Percentiles rank a stretch among this genome's conserved stretches.
Evolutionary conservation across 805 yeast species (phyloP).

Genomic region (Wickerhamomyces alni): DNA sequence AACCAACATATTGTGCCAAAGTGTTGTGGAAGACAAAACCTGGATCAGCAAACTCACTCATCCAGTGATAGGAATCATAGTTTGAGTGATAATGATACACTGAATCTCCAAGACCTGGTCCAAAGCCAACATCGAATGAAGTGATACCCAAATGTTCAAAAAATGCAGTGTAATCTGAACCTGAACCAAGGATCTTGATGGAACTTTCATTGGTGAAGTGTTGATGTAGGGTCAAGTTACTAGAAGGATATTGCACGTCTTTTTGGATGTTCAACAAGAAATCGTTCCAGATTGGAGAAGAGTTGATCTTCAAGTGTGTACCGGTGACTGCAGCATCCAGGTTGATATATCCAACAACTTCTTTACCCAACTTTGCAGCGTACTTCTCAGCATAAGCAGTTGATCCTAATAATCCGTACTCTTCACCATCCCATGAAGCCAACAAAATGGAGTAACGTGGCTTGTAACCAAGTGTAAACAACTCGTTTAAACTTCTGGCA

Average conservation of each 20-base stretch:
- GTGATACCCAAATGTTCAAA: slow-evolving; percentile 56
- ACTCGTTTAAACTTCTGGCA: slow-evolving; percentile 50
- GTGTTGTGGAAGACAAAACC: slow-evolving; percentile 54
- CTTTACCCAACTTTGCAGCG: slow-evolving; percentile 37
- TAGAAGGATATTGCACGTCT: slow-evolving; percentile 39
- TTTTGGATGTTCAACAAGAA: slow-evolving; percentile 40
- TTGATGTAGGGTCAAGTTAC: slow-evolving; percentile 19
- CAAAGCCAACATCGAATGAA: slow-evolving; percentile 56
- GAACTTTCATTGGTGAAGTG: slow-evolving; percentile 23
- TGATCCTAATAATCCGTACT: slow-evolving; percentile 67
- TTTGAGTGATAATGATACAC: slow-evolving; percentile 74
- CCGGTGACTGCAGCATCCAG: slow-evolving; percentile 64
- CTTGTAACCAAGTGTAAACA: slow-evolving; percentile 53
- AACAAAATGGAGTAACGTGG: slow-evolving; percentile 60
- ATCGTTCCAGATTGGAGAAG: slow-evolving; percentile 55
- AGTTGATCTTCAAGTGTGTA: slow-evolving; percentile 35
- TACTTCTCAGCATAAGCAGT: slow-evolving; percentile 73
- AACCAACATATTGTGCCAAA: slow-evolving; percentile 47
- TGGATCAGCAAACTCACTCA: slow-evolving; percentile 57
- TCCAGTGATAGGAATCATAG: slow-evolving; percentile 70
- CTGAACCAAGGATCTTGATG: slow-evolving; percentile 55
- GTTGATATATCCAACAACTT: slow-evolving; percentile 64
- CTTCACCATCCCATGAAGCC: slow-evolving; percentile 85
- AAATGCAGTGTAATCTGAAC: slow-evolving; percentile 64
- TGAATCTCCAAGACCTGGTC: slow-evolving; percentile 38